phyloP scores from a whole-genome alignment of 2,329 filamentous ascomycete genomes.

The Alternaria ventricosa region DNA sequence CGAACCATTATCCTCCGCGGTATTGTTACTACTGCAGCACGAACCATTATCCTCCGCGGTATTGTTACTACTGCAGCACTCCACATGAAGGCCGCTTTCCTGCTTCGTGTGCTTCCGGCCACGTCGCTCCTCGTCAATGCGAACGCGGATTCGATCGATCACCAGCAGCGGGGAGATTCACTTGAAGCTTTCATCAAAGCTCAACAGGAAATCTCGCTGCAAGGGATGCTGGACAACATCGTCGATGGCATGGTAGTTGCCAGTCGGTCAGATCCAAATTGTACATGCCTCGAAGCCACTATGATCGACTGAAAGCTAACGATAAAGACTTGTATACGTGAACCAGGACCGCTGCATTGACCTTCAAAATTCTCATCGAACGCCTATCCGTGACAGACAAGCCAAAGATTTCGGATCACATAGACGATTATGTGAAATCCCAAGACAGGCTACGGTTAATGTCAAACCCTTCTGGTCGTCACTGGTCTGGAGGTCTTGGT shows the following conservation, averaged over 20 bases:
- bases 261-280: background rate
- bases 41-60: background rate
- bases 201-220: background rate
- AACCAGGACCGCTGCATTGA: background rate
- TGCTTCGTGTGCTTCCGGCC: background rate
- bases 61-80: background rate
- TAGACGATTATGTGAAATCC: no score
- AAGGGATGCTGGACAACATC: background rate
- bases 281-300: background rate
- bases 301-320: background rate
- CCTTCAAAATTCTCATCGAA: background rate
- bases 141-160: background rate
- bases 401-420: no score
- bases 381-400: no score
- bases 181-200: background rate
- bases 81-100: background rate
- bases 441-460: no score
- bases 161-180: background rate
- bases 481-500: no score
- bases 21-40: background rate
- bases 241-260: background rate
- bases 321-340: accelerated
- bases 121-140: background rate
- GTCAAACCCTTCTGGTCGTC: no score
- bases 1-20: no score